These are phyloP conservation scores for Scleroderma citrinum DNA, from an alignment of 768 basidiomycete species.

Conservation along the genomic window DNA sequence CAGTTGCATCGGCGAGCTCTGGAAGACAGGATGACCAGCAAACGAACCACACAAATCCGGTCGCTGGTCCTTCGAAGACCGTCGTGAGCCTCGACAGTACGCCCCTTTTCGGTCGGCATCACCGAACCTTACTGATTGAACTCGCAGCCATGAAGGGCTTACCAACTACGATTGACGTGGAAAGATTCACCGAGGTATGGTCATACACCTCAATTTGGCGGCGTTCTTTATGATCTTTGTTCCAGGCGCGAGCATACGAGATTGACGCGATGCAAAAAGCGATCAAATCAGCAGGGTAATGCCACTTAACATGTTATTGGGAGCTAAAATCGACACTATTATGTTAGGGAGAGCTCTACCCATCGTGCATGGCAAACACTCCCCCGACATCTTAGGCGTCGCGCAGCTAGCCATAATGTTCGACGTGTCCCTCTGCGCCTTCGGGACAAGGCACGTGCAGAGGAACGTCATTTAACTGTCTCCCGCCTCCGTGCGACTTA, in stretches of 20 bases:
- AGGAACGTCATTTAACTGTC: constrained; percentile 45
- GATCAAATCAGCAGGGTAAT: constrained; percentile 73
- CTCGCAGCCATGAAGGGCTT: constrained; percentile 50
- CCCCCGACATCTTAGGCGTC: constrained; percentile 82
- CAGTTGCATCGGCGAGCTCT: constrained; percentile 10
- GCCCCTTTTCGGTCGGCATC: constrained; percentile 5
- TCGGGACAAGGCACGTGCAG: constrained; percentile 72
- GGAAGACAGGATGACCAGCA: constrained; percentile 5
- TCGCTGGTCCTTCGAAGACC: constrained; percentile 38
- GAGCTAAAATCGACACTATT: background rate
- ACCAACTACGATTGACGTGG: constrained; percentile 76
- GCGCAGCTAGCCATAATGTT: constrained; percentile 93
- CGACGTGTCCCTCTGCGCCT: constrained; percentile 84
- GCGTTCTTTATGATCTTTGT: constrained; percentile 1
- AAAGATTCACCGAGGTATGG: constrained; percentile 78
- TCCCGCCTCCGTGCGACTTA: constrained; percentile 18
- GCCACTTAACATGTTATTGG: constrained; percentile 7
- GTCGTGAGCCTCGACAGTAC: constrained; percentile 36
- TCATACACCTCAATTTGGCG: background rate
- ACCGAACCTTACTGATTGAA: background rate
- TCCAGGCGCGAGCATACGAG: constrained; percentile 82
- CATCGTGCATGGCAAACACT: constrained; percentile 90
- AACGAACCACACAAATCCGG: constrained; percentile 16
- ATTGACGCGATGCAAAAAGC: constrained; percentile 85
- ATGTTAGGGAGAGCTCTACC: constrained; percentile 56